A percentile compares a stretch with the other conserved stretches of the same genome.
Evolutionary conservation across 2,329 filamentous ascomycete genomes (phyloP).

Genomic region (Lasiodiplodia gonubiensis): DNA sequence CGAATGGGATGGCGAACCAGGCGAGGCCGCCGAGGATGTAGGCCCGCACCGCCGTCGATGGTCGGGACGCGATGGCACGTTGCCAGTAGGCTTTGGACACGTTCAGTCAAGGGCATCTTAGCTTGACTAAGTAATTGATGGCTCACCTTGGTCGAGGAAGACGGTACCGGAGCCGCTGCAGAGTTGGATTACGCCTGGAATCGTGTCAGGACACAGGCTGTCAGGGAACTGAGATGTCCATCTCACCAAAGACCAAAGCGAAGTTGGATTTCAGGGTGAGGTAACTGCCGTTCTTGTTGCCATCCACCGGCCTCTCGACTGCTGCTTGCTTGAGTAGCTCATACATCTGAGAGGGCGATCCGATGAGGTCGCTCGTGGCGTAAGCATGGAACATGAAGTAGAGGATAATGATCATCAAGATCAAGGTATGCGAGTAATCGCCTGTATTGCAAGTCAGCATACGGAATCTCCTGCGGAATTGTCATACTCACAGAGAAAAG

Average conservation of each 20-base stretch:
- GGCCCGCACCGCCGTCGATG: slow-evolving; percentile 55
- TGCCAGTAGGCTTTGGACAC: slow-evolving; percentile 53
- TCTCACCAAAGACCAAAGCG: slow-evolving; percentile 47
- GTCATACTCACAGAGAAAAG: slow-evolving; percentile 43
- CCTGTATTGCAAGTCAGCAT: slow-evolving; percentile 4
- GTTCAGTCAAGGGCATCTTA: no score
- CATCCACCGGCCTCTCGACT: slow-evolving; percentile 43
- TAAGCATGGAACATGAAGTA: slow-evolving; percentile 53
- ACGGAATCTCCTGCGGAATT: neutral
- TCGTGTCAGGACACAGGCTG: no score
- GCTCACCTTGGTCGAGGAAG: slow-evolving; percentile 44
- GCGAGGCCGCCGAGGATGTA: slow-evolving; percentile 60
- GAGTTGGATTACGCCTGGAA: slow-evolving; percentile 48
- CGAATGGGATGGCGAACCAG: slow-evolving; percentile 62
- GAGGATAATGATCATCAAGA: slow-evolving; percentile 53
- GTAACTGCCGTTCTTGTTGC: slow-evolving; percentile 50
- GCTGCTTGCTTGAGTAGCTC: slow-evolving; percentile 48
- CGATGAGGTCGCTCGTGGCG: slow-evolving; percentile 46
- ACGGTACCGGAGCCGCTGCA: slow-evolving; percentile 41
- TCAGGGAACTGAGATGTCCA: no score
- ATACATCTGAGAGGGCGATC: slow-evolving; percentile 48
- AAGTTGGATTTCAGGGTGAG: slow-evolving; percentile 50
- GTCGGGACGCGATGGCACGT: slow-evolving; percentile 57
- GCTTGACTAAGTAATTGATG: no score
- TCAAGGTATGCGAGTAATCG: slow-evolving; percentile 48